phyloP scores from a whole-genome alignment of 371 early-diverging fungal species.

The Rhizopus stolonifer region DNA sequence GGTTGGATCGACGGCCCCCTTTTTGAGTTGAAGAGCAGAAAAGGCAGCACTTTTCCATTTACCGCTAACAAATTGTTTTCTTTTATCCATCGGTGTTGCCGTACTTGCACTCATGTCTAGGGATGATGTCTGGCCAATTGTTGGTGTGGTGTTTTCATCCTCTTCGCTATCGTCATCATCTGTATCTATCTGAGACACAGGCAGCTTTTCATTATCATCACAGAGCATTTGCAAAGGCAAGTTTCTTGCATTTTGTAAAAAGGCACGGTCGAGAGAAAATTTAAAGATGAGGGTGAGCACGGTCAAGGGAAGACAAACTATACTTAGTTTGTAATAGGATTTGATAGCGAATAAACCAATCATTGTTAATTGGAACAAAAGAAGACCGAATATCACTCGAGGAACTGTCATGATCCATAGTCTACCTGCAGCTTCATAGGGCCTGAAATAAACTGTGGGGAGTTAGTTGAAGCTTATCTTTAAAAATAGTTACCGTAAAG shows the following conservation, averaged over 20 bases:
- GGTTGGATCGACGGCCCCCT: neutral
- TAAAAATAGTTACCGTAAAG: constrained; percentile 58
- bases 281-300: constrained; percentile 52
- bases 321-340: constrained; percentile 30
- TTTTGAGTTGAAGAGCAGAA: constrained; percentile 14
- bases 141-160: neutral
- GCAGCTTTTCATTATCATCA: constrained; percentile 25
- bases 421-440: constrained; percentile 82
- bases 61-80: constrained; percentile 6
- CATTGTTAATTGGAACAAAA: constrained; percentile 86
- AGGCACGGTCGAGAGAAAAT: constrained; percentile 48
- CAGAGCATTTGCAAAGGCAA: constrained; percentile 38
- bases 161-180: neutral
- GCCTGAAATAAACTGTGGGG: constrained; percentile 69
- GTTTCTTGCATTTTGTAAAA: constrained; percentile 43
- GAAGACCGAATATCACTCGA: constrained; percentile 73
- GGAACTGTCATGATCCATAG: constrained; percentile 79
- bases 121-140: neutral
- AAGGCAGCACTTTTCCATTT: constrained; percentile 31
- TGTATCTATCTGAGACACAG: neutral
- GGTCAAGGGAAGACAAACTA: constrained; percentile 46
- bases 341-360: constrained; percentile 69
- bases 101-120: neutral
- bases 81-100: neutral
- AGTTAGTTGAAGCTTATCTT: neutral